Evolutionary conservation across 257 asterid genomes (phyloP).

Genomic region (Perilla frutescens): DNA sequence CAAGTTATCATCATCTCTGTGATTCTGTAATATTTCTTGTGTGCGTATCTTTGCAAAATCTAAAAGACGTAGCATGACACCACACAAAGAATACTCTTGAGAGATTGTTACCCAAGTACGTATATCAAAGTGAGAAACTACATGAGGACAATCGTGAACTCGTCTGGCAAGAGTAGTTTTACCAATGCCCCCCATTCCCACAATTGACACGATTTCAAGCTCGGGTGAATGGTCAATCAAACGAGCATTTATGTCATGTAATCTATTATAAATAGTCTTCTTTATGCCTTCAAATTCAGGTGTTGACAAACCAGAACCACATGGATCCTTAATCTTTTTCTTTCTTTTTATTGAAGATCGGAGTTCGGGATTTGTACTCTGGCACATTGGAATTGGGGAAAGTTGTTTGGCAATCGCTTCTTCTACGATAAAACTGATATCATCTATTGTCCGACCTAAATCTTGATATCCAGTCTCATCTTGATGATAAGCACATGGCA

Average conservation of each 20-base stretch:
- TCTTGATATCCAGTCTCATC: background rate
- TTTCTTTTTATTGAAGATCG: too few species aligned
- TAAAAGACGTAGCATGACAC: slow-evolving; percentile 11
- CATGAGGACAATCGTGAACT: background rate
- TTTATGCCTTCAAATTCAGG: background rate
- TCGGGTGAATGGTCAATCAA: background rate
- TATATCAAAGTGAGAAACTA: slow-evolving; percentile 17
- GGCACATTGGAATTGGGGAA: too few species aligned
- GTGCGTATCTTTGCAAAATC: background rate
- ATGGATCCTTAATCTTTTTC: too few species aligned
- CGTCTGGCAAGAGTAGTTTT: slow-evolving; percentile 34
- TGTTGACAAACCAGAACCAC: background rate
- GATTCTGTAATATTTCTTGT: background rate
- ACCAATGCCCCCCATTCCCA: too few species aligned
- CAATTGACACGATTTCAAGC: background rate
- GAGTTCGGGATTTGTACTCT: too few species aligned
- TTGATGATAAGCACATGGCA: too few species aligned
- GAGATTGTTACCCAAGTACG: slow-evolving; percentile 31
- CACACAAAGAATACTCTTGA: slow-evolving; percentile 13
- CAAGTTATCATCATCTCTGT: background rate
- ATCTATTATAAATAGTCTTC: background rate
- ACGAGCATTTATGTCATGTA: background rate
- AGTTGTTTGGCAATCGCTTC: too few species aligned
- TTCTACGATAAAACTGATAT: background rate
- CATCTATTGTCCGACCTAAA: background rate